Percentiles rank a stretch among this genome's conserved stretches.
These are phyloP conservation scores for Didymella pinodella DNA, from an alignment of 2,329 filamentous ascomycete genomes.

Conservation along the genomic window DNA sequence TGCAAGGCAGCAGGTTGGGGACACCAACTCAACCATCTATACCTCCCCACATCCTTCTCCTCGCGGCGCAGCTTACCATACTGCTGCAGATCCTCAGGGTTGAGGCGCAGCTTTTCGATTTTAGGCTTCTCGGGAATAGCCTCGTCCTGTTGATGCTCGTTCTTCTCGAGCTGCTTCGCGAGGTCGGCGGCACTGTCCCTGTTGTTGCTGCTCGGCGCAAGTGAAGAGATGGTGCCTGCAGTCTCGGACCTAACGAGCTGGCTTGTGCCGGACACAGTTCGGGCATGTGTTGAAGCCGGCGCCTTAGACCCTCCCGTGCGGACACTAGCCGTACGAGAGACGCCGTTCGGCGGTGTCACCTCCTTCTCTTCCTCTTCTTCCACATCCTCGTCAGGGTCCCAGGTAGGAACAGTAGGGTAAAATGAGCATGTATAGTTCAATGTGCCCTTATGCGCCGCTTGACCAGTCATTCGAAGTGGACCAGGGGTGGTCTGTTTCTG, in stretches of 20 bases:
- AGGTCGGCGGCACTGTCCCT: constrained; percentile 50
- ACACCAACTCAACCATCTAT: constrained; percentile 40
- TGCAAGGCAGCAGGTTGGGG: constrained; percentile 26
- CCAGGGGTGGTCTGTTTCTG: constrained; percentile 72
- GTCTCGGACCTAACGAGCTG: constrained; percentile 40
- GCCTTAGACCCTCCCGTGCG: constrained; percentile 31
- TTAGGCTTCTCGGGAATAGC: constrained; percentile 62
- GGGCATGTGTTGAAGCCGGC: constrained; percentile 21
- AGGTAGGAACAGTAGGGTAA: constrained; percentile 85
- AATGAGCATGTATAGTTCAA: constrained; percentile 87
- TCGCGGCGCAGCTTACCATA: constrained; percentile 64
- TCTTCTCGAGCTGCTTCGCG: constrained; percentile 57
- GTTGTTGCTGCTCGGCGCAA: constrained; percentile 39
- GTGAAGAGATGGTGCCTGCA: constrained; percentile 54
- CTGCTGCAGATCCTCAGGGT: constrained; percentile 79
- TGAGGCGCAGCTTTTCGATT: constrained; percentile 79
- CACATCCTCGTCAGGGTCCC: constrained; percentile 88
- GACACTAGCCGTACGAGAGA: constrained; percentile 36
- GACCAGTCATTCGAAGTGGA: constrained; percentile 76
- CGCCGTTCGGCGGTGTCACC: constrained; percentile 26
- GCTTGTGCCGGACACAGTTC: constrained; percentile 34
- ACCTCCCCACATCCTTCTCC: constrained; percentile 24
- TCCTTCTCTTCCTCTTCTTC: constrained; percentile 61
- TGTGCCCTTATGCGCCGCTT: constrained; percentile 77
- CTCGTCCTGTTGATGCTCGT: constrained; percentile 57